Evolutionary conservation across 1,284 basidiomycete species (phyloP), one percentile per base, ranked within the genome.

Genomic region (Mycosarcoma maydis): DNA sequence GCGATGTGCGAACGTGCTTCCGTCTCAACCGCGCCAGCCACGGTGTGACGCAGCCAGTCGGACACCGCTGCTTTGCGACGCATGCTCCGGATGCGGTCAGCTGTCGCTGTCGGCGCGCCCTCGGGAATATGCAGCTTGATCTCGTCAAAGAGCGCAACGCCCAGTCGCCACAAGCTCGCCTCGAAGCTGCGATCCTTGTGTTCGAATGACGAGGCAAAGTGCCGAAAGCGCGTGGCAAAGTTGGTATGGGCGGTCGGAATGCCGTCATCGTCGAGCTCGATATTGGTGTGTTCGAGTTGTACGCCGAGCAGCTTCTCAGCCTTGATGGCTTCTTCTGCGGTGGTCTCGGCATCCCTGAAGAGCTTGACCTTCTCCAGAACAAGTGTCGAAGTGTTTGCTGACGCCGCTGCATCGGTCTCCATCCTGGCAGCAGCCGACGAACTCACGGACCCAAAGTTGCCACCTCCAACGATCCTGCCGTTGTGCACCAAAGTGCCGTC

Each of bases 61-160:
- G 92, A 92, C 14, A 98, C 83, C 0, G 90, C 90, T 27, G 88
- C 87, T 80, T 93, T 92, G 36, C 95, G 87, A 48, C 90, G 88
- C 14, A 97, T 83, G 33, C 85, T 80, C 33, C 83, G 82, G 29
- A 92, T 84, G 13, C 88, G 87, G 64, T 88, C 86, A 19, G 86
- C 84, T 29, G 90, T 84, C 50, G 89, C 87, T 0, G 86, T 84
- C 0, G 88, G 85, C 3, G 82, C 79, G 26, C 87, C 85, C 2
- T 86, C 84, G 9, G 87, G 87, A n/a, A 92, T 84, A 37, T 88
- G 85, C 29, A 95, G 85, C 26, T 87, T 86, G 51, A 87, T 83
- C 69, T 87, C 86, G 83, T 98, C 96, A 78, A 98, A 98, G 0
- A 98, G 85, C 0, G 92, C 92, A n/a, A 87, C 87, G 6, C 92